Evolutionary conservation across 2,329 filamentous ascomycete species (phyloP).

Genomic region (Sodiomyces alkalinus): DNA sequence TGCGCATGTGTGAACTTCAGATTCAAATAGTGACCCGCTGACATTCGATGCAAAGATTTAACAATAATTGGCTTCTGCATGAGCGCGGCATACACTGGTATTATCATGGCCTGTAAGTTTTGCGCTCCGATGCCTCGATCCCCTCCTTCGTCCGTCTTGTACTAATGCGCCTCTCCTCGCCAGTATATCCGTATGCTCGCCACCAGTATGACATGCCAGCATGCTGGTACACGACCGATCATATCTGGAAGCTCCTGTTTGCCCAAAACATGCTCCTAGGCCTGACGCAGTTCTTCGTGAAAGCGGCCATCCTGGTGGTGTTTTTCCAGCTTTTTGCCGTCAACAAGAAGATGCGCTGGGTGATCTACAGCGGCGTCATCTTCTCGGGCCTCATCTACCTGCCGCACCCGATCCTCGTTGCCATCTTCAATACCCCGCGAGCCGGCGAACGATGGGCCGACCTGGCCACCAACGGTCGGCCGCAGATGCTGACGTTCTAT

Average conservation of each 20-base stretch:
- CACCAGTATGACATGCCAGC: slow-evolving; percentile 7
- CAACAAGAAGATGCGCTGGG: slow-evolving; percentile 2
- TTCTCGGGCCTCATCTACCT: slow-evolving; percentile 5
- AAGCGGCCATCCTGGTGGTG: slow-evolving; percentile 8
- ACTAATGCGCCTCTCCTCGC: no score
- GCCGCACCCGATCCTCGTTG: slow-evolving; percentile 2
- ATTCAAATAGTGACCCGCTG: no score
- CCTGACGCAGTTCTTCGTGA: slow-evolving; percentile 8
- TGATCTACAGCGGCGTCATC: slow-evolving; percentile 7
- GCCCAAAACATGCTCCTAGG: slow-evolving; percentile 4
- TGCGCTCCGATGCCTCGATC: no score
- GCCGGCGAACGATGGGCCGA: slow-evolving; percentile 3
- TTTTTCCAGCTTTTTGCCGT: slow-evolving; percentile 8
- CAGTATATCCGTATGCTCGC: no score
- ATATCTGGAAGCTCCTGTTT: slow-evolving; percentile 4
- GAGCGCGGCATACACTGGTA: no score
- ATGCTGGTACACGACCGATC: slow-evolving; percentile 4
- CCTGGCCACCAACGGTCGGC: background rate
- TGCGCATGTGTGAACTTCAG: no score
- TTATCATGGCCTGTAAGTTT: no score
- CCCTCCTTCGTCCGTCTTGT: no score
- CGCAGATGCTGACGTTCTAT: background rate
- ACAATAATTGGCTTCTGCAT: no score
- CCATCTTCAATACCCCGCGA: slow-evolving; percentile 3
- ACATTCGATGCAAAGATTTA: no score